Evolutionary conservation across 768 basidiomycete genomes (phyloP).

Genomic region (Mycena chlorophos): DNA sequence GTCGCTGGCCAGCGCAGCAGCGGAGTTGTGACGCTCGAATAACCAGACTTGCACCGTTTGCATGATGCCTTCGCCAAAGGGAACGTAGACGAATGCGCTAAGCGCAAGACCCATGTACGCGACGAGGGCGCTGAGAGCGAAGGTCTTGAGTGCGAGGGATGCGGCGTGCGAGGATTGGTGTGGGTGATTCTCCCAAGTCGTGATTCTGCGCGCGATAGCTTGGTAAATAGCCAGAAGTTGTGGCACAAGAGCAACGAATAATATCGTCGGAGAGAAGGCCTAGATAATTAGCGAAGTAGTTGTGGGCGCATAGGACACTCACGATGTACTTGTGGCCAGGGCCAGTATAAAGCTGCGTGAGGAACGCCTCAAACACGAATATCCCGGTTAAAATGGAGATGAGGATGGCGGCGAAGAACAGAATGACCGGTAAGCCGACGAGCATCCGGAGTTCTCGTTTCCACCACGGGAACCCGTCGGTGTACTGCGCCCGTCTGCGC

Average conservation of each 20-base stretch:
- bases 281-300: conserved; percentile 30
- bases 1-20: conserved; percentile 17
- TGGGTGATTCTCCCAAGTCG: conserved; percentile 89
- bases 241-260: conserved; percentile 82
- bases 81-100: conserved; percentile 94
- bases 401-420: conserved; percentile 70
- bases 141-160: conserved; percentile 88
- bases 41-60: conserved; percentile 47
- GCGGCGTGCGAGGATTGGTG: conserved; percentile 75
- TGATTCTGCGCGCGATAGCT: conserved; percentile 62
- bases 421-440: conserved; percentile 69
- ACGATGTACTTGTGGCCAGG: conserved; percentile 80
- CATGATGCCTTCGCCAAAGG: conserved; percentile 88
- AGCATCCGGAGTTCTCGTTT: conserved; percentile 66
- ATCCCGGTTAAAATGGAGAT: conserved; percentile 74
- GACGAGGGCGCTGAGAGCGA: conserved; percentile 83
- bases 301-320: conserved; percentile 31
- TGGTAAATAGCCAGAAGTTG: conserved; percentile 76
- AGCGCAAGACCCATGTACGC: conserved; percentile 90
- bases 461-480: conserved; percentile 68
- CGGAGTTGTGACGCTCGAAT: conserved; percentile 31
- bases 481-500: conserved; percentile 62
- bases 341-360: conserved; percentile 85
- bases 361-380: conserved; percentile 88
- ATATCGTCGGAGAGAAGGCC: conserved; percentile 79